phyloP scores from a whole-genome alignment of 768 basidiomycete species.

The Suillus spraguei region DNA sequence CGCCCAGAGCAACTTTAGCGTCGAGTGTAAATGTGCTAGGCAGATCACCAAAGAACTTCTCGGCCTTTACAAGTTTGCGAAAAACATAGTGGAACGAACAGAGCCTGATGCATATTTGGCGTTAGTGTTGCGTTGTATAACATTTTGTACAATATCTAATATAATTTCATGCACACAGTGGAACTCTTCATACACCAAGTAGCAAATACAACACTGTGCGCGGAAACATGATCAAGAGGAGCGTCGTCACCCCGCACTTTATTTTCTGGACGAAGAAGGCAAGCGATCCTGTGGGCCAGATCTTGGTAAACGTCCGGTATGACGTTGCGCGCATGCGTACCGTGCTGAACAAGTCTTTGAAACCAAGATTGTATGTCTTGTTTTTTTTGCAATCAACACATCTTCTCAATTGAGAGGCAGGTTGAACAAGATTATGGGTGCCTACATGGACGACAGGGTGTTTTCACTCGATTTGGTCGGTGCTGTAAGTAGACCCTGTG shows the following conservation, averaged over 20 bases:
- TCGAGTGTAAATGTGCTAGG: slow-evolving; percentile 38
- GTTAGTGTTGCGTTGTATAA: slow-evolving; percentile 23
- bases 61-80: slow-evolving; percentile 40
- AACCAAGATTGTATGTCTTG: slow-evolving; percentile 23
- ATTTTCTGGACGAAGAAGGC: not conserved
- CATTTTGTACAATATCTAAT: not conserved
- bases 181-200: slow-evolving; percentile 33
- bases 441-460: slow-evolving; percentile 50
- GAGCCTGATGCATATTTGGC: slow-evolving; percentile 29
- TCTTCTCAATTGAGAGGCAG: slow-evolving; percentile 20
- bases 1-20: slow-evolving; percentile 42
- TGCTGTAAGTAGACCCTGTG: slow-evolving; percentile 46
- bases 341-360: slow-evolving; percentile 16
- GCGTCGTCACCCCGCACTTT: slow-evolving; percentile 10
- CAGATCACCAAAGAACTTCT: slow-evolving; percentile 41
- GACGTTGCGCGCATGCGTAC: slow-evolving; percentile 10
- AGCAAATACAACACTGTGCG: slow-evolving; percentile 19
- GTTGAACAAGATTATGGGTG: slow-evolving; percentile 41
- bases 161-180: slow-evolving; percentile 22
- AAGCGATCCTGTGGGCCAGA: not conserved
- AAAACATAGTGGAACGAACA: slow-evolving; percentile 30
- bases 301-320: slow-evolving; percentile 15
- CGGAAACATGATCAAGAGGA: slow-evolving; percentile 26
- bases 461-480: slow-evolving; percentile 60
- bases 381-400: not conserved